A percentile compares a stretch with the other conserved stretches of the same genome.
Conservation (phyloP, 352 stramenopile species). For the Phytophthora foliorum region DNA sequence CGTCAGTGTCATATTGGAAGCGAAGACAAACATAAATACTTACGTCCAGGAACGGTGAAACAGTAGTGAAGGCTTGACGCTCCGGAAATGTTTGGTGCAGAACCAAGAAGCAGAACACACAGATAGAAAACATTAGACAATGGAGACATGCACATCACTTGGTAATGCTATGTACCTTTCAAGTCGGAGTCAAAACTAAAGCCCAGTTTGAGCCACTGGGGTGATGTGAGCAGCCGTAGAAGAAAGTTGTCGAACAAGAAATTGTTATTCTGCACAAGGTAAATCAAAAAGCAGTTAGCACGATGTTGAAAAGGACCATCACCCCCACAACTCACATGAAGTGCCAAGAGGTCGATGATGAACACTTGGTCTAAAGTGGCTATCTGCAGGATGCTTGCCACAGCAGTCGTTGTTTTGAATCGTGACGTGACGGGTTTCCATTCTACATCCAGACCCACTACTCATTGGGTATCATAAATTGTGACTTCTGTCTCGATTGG, state of each 20-base stretch:
- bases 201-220: constrained; percentile 57
- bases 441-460: constrained; percentile 74
- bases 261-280: constrained; percentile 40
- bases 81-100: constrained; percentile 77
- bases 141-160: background rate
- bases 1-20: constrained; percentile 6
- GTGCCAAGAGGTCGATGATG: constrained; percentile 62
- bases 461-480: background rate
- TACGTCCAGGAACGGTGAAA: constrained; percentile 63
- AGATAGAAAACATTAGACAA: background rate
- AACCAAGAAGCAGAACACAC: constrained; percentile 36
- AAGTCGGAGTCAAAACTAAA: constrained; percentile 80
- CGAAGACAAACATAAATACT: background rate
- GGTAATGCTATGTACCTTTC: constrained; percentile 49
- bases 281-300: constrained; percentile 4
- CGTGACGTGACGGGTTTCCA: constrained; percentile 59
- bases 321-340: constrained; percentile 53
- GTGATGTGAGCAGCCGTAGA: constrained; percentile 44
- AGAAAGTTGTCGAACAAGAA: constrained; percentile 65
- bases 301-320: background rate
- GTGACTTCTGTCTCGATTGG: background rate
- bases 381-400: constrained; percentile 77
- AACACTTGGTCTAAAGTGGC: constrained; percentile 55
- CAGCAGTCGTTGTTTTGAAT: constrained; percentile 32
- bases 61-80: constrained; percentile 39